Evolutionary conservation across 108 stramenopile genomes (phyloP).

Genomic region (Stephanodiscus triporus): DNA sequence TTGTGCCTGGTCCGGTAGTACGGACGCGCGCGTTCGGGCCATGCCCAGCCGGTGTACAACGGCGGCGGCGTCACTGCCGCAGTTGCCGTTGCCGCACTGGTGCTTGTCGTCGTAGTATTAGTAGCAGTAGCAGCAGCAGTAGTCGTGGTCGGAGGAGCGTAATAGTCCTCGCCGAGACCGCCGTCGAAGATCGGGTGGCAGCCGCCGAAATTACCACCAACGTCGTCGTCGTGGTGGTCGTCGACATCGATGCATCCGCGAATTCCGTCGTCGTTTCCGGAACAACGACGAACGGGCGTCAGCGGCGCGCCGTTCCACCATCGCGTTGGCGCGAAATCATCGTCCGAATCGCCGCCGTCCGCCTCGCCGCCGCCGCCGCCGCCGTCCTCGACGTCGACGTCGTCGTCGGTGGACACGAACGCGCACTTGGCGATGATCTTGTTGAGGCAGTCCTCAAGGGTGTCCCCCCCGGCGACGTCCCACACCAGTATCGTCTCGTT

Average conservation of each 20-base stretch:
- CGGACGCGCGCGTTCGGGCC: conserved; percentile 68
- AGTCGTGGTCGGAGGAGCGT: not conserved
- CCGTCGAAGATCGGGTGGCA: not conserved
- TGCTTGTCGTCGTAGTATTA: too few species aligned
- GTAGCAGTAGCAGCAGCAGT: too few species aligned
- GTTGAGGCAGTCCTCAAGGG: conserved; percentile 69
- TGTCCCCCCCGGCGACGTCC: conserved; percentile 85
- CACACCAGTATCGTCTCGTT: conserved; percentile 88
- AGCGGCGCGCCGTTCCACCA: conserved; percentile 87
- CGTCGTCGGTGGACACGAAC: conserved; percentile 58
- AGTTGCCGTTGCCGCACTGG: not conserved
- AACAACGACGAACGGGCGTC: not conserved
- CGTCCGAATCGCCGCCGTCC: conserved; percentile 25
- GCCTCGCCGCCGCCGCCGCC: not conserved
- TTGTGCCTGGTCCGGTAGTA: conserved; percentile 82
- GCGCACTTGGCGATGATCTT: conserved; percentile 85
- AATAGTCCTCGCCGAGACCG: not conserved
- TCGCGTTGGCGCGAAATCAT: conserved; percentile 60
- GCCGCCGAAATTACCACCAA: too few species aligned
- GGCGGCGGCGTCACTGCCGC: conserved; percentile 63
- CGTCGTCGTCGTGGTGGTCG: too few species aligned
- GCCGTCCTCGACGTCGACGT: not conserved
- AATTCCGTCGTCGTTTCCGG: not conserved
- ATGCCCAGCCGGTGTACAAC: conserved; percentile 78
- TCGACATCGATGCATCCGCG: too few species aligned